These are phyloP conservation scores for Fusarium sp. DNA, from an alignment of 2,329 filamentous ascomycete genomes.

Conservation along the genomic window DNA sequence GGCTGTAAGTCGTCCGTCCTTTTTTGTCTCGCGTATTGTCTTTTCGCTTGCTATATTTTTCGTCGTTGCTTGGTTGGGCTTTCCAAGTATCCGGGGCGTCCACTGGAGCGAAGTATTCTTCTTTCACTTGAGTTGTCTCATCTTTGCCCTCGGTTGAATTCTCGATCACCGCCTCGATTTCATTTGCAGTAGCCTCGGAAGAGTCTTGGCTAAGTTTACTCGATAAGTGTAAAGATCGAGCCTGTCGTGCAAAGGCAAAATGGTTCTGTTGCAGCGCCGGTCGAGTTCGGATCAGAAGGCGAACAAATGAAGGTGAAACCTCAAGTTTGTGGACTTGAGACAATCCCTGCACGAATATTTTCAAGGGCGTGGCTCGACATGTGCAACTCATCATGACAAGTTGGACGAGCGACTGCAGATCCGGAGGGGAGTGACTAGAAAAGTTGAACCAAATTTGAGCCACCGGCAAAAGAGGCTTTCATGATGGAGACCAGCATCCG, in stretches of 20 bases:
- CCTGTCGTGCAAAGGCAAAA: conserved; percentile 33
- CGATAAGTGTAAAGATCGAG: conserved; percentile 42
- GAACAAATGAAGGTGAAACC: conserved; percentile 26
- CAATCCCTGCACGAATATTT: conserved; percentile 61
- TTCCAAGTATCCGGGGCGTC: conserved; percentile 15
- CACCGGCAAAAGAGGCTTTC: conserved; percentile 30
- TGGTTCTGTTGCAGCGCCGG: conserved; percentile 23
- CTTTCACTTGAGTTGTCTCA: conserved; percentile 8
- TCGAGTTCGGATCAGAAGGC: conserved; percentile 26
- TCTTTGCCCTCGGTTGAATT: background rate
- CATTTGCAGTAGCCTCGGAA: background rate
- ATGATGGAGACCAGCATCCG: conserved; percentile 34
- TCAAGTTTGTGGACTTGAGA: conserved; percentile 53
- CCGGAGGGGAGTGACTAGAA: conserved; percentile 23
- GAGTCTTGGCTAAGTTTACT: conserved; percentile 31
- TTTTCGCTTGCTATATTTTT: background rate
- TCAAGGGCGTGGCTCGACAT: conserved; percentile 59
- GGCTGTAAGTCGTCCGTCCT: background rate
- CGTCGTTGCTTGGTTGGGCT: conserved; percentile 1
- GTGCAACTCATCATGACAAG: conserved; percentile 58
- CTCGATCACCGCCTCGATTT: background rate
- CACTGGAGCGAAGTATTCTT: background rate
- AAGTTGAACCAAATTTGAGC: conserved; percentile 39
- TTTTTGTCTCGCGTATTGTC: background rate
- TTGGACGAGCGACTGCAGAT: conserved; percentile 6